Percentiles rank a stretch among this genome's conserved stretches.
Evolutionary conservation across 2,329 filamentous ascomycete species (phyloP).

Genomic region (Penicillium aurantiogriseum): DNA sequence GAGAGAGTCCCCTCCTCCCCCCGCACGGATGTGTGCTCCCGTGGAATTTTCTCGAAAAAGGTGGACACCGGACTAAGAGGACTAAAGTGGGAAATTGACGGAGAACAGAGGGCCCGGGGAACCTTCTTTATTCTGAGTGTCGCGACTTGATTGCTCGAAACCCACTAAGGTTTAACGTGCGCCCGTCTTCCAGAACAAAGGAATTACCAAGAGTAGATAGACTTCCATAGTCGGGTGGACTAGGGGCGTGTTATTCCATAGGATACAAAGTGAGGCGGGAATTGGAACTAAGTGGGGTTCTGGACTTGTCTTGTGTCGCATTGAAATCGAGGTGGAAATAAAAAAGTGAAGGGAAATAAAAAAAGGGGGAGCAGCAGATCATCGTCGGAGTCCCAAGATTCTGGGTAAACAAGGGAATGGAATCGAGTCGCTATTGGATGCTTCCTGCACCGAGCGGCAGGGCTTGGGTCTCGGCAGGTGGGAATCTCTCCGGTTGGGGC

Average conservation of each 20-base stretch:
- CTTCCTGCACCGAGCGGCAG: slow-evolving; percentile 19
- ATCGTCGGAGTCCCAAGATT: slow-evolving; percentile 15
- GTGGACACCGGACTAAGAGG: slow-evolving; percentile 13
- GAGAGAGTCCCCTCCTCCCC: slow-evolving; percentile 3
- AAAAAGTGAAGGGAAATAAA: background rate
- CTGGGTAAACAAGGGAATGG: slow-evolving; percentile 13
- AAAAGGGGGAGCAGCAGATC: slow-evolving; percentile 16
- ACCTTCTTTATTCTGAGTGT: background rate
- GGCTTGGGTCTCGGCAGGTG: slow-evolving; percentile 17
- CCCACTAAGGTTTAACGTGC: background rate
- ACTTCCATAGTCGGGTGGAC: slow-evolving; percentile 6
- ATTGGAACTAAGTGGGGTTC: background rate
- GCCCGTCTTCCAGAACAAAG: slow-evolving; percentile 4
- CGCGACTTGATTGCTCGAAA: background rate
- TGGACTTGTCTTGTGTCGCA: background rate
- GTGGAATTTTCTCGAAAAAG: slow-evolving; percentile 27
- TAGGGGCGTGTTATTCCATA: background rate
- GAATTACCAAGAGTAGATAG: background rate
- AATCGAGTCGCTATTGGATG: slow-evolving; percentile 12
- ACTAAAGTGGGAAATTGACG: background rate
- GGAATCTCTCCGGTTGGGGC: slow-evolving; percentile 19
- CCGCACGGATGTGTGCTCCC: slow-evolving; percentile 15
- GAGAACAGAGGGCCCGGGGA: background rate
- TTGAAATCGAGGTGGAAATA: slow-evolving; percentile 1
- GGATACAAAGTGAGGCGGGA: background rate